phyloP scores from a whole-genome alignment of 306 rosid species.

The Quercus glauca region DNA sequence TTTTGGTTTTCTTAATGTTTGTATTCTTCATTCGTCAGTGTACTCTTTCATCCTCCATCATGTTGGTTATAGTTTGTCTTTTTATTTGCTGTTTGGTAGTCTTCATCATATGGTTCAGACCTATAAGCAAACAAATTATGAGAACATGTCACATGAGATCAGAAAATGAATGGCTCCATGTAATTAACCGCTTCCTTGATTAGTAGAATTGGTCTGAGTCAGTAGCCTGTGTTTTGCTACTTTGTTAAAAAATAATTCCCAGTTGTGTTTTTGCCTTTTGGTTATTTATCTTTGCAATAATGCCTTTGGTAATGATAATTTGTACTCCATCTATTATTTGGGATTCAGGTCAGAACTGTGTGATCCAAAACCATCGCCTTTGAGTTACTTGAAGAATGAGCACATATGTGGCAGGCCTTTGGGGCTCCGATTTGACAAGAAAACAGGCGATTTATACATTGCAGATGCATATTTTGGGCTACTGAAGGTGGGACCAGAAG shows the following conservation, averaged over 20 bases:
- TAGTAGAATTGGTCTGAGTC: not conserved
- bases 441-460: constrained; percentile 84
- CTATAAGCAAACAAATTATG: not conserved
- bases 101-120: not conserved
- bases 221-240: not conserved
- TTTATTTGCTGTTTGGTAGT: not conserved
- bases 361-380: constrained; percentile 61
- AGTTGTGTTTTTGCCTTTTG: not conserved
- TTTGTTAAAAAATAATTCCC: not conserved
- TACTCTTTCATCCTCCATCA: not conserved
- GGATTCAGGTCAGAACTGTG: constrained; percentile 68
- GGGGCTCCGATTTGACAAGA: constrained; percentile 91
- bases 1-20: not conserved
- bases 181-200: not conserved
- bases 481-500: constrained; percentile 84
- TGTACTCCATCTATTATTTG: constrained; percentile 2
- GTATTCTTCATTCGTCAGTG: not conserved
- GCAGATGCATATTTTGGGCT: constrained; percentile 92
- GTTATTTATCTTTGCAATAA: not conserved
- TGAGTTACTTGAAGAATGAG: constrained; percentile 69
- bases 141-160: not conserved
- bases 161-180: not conserved
- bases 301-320: not conserved
- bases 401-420: constrained; percentile 96
- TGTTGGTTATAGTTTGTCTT: not conserved